A percentile compares a stretch with the other conserved stretches of the same genome.
Evolutionary conservation across 768 basidiomycete genomes (phyloP).

Genomic region (Pleurotus salmoneostramineus): DNA sequence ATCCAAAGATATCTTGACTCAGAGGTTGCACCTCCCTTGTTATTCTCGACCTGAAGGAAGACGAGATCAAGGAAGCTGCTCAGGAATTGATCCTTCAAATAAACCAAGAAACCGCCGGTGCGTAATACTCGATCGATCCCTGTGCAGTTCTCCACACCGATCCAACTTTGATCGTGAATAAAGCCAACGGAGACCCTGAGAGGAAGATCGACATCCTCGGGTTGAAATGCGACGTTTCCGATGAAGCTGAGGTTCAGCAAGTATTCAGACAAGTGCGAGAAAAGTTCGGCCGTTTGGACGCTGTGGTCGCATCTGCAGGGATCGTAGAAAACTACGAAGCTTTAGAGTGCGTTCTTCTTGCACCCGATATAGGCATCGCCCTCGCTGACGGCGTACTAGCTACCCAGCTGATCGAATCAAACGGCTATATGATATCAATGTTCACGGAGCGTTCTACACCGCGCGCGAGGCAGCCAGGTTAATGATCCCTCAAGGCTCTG

Average conservation of each 20-base stretch:
- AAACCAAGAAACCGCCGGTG: too few relatives aligned
- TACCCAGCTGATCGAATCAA: slow-evolving; percentile 86
- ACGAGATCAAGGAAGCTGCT: slow-evolving; percentile 65
- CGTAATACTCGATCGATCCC: too few relatives aligned
- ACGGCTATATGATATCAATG: slow-evolving; percentile 87
- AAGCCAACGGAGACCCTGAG: slow-evolving; percentile 36
- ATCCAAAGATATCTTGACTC: slow-evolving; percentile 7
- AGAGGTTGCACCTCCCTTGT: slow-evolving; percentile 82
- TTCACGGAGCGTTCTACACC: slow-evolving; percentile 93
- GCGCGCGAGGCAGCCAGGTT: slow-evolving; percentile 90
- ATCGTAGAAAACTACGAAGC: slow-evolving; percentile 89
- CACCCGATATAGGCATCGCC: slow-evolving; percentile 1
- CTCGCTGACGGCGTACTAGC: slow-evolving; percentile 25
- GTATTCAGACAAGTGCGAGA: slow-evolving; percentile 65
- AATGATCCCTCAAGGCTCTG: slow-evolving; percentile 81
- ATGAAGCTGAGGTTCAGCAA: slow-evolving; percentile 72
- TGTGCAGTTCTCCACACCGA: too few relatives aligned
- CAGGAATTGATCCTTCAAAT: slow-evolving; percentile 46
- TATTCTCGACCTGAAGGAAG: slow-evolving; percentile 76
- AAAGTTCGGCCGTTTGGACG: slow-evolving; percentile 70
- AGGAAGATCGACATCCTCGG: slow-evolving; percentile 60
- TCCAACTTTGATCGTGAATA: slow-evolving; percentile 50
- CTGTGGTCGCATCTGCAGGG: slow-evolving; percentile 89
- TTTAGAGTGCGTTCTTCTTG: slow-evolving; percentile 52
- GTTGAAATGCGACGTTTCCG: slow-evolving; percentile 84